Conservation (phyloP, 805 yeast species). For the Maudiozyma bulderi region DNA sequence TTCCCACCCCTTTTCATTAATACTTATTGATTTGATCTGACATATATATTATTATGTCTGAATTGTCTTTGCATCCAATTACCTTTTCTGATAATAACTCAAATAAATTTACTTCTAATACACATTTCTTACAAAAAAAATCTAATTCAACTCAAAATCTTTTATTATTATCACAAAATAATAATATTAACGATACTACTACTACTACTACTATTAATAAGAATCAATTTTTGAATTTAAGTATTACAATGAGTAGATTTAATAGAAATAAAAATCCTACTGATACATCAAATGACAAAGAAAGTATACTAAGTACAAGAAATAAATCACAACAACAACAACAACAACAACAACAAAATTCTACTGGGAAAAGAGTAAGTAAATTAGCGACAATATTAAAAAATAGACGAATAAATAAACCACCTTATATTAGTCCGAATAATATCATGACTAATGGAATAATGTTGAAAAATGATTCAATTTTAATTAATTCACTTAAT, state of each 20-base stretch:
- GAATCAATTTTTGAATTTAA: neutral
- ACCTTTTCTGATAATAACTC: neutral
- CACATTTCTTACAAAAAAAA: neutral
- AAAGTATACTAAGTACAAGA: neutral
- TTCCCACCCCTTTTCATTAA: neutral
- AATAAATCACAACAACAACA: neutral
- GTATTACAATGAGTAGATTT: neutral
- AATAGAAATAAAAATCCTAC: neutral
- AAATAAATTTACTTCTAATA: neutral
- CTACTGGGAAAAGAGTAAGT: no score
- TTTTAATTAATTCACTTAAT: no score
- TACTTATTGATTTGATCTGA: neutral
- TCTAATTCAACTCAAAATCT: neutral
- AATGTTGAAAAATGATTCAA: no score
- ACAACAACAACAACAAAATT: neutral
- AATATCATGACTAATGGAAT: no score
- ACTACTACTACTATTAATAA: neutral
- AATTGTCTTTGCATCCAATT: constrained; percentile 2
- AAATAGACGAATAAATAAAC: constrained; percentile 19
- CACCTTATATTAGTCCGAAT: neutral
- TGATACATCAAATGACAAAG: neutral
- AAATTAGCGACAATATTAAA: neutral
- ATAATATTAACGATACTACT: neutral
- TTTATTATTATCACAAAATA: neutral
- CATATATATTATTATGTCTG: constrained; percentile 2